Evolutionary conservation across 495 filamentous ascomycete genomes (phyloP).

Genomic region (Xeromyces bisporus): DNA sequence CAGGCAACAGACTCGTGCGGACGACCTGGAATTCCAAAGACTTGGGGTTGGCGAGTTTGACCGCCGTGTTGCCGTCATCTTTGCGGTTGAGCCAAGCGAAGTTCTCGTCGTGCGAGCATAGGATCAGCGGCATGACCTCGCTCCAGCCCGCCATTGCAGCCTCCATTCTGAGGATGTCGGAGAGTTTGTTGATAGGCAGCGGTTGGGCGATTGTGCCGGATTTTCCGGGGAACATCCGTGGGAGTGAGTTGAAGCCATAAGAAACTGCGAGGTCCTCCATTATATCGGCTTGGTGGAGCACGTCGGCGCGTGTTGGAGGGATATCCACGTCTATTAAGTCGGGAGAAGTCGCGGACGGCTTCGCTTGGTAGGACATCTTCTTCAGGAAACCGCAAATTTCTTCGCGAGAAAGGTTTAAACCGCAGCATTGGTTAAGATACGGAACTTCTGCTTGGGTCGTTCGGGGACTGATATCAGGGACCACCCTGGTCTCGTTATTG

Average conservation of each 20-base stretch:
- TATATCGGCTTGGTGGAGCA: constrained; percentile 91
- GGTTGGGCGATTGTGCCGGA: constrained; percentile 73
- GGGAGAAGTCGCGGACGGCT: constrained; percentile 44
- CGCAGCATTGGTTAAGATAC: constrained; percentile 86
- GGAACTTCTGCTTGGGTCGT: constrained; percentile 65
- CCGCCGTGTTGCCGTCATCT: constrained; percentile 71
- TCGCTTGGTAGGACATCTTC: constrained; percentile 72
- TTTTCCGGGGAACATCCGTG: constrained; percentile 64
- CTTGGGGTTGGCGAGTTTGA: constrained; percentile 89
- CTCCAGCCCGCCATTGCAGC: constrained; percentile 89
- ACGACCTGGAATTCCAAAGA: constrained; percentile 94
- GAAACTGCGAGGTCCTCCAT: constrained; percentile 97
- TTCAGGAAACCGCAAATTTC: constrained; percentile 58
- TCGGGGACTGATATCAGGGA: constrained; percentile 62
- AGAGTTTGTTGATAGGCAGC: constrained; percentile 81
- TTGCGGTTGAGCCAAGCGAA: constrained; percentile 88
- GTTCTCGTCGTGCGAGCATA: constrained; percentile 98
- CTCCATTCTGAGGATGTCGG: constrained; percentile 80
- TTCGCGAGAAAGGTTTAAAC: constrained; percentile 51
- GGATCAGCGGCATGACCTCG: constrained; percentile 89
- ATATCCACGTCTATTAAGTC: constrained; percentile 63
- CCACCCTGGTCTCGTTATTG: constrained; percentile 64
- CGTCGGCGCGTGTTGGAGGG: constrained; percentile 79
- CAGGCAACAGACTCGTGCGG: constrained; percentile 73
- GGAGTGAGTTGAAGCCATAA: constrained; percentile 91